Evolutionary conservation across 2,329 filamentous ascomycete genomes (phyloP), one percentile per base, ranked within the genome.

Genomic region (Colletotrichum sp.): DNA sequence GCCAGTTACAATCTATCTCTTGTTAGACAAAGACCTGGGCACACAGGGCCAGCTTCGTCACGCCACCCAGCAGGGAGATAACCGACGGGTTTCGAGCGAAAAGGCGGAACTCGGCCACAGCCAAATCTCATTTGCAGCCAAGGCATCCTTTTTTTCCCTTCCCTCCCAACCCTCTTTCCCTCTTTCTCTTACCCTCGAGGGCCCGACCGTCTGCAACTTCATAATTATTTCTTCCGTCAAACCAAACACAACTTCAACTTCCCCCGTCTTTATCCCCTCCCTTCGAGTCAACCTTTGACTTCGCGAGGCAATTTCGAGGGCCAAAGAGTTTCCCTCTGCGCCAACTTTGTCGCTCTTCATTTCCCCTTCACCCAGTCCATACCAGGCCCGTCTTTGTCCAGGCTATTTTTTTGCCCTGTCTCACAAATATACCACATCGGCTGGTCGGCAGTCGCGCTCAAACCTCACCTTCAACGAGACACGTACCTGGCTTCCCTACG

Each of bases 51-150:
- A 47, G 66, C 62, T 66, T 65, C 71, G 62, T 74, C 57, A 72
- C 72, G 72, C 72, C 68, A 74, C 72, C 62, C 47, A 51, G 43
- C 43, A 58, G 63, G 72, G 72, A 72, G 69, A 74, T 72, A 72
- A 74, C 72, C 72, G 72, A 74, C 68, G 29, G 71, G 68, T 74
- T 74, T 63, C 57, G 68, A 74, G 68, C 72, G 57, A 72, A 74
- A 71, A 71, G 71, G 72, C 72, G 72, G 72, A 74, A 74, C 72
- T 74, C 47, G 72, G 72, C 71, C 71, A 66, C 68, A 47, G 33
- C 63, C 33, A 74, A 51, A 74, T 47, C 63, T 72, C 68, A 72
- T 71, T 74, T 59, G 57, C 72, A 72, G 68, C 72, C 72, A 74
- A 74, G 63, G 72, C 68, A 74, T 72, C 72, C 57, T 73, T 66